Conservation (phyloP, 2,329 filamentous ascomycete genomes). For the Cladophialophora yegresii region DNA sequence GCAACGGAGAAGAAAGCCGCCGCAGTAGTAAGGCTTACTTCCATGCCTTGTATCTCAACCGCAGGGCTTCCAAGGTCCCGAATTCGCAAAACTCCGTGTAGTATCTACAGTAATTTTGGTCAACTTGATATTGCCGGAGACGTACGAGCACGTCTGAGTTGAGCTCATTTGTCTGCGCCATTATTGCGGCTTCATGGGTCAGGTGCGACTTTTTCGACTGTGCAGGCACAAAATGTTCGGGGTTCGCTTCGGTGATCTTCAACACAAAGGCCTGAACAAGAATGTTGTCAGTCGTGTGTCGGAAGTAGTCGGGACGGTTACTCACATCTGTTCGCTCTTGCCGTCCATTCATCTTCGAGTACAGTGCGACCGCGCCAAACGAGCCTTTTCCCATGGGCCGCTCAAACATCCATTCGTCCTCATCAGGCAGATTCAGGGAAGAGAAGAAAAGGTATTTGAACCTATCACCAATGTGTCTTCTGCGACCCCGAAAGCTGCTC, state of each 20-base stretch:
- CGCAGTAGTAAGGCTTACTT: slow-evolving; percentile 8
- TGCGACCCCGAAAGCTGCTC: neutral
- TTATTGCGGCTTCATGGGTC: slow-evolving; percentile 20
- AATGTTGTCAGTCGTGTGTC: neutral
- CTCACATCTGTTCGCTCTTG: slow-evolving; percentile 22
- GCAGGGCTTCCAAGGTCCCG: slow-evolving; percentile 21
- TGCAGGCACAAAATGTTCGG: neutral
- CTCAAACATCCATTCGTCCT: slow-evolving; percentile 27
- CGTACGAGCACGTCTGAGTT: slow-evolving; percentile 15
- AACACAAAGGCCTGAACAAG: slow-evolving; percentile 6
- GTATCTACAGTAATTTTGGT: slow-evolving; percentile 20
- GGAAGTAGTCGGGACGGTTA: neutral
- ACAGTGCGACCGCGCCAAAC: slow-evolving; percentile 29
- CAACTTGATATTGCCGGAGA: slow-evolving; percentile 21
- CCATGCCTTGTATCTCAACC: slow-evolving; percentile 31
- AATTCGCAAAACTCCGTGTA: slow-evolving; percentile 28
- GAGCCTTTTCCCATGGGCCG: slow-evolving; percentile 26
- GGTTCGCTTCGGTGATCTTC: slow-evolving; percentile 5
- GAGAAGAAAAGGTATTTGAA: slow-evolving; percentile 25
- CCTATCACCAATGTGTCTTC: slow-evolving; percentile 11
- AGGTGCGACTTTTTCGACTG: slow-evolving; percentile 8
- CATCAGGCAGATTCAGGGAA: slow-evolving; percentile 13
- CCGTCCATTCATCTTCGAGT: slow-evolving; percentile 13
- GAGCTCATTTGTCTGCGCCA: slow-evolving; percentile 26
- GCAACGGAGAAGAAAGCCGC: neutral